Percentiles rank a stretch among this genome's conserved stretches.
These are phyloP conservation scores for Spinacia oleracea DNA, from an alignment of 179 eudicot species.

Conservation along the genomic window DNA sequence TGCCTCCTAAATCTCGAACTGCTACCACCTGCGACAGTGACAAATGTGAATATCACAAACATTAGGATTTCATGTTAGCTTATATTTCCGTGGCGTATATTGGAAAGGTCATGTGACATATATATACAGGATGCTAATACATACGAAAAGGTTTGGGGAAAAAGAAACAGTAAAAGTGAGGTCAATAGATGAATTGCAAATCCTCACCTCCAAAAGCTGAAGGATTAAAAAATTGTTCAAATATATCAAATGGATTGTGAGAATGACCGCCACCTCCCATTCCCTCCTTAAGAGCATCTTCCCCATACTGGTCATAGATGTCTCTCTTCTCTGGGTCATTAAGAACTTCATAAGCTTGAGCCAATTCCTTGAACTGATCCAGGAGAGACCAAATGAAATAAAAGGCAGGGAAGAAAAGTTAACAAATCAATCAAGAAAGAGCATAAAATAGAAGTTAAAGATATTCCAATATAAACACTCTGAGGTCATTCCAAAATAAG, in stretches of 20 bases:
- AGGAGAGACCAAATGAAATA: not conserved
- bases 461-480: not conserved
- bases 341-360: slow-evolving; percentile 43
- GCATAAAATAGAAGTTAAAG: not conserved
- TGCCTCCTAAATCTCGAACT: slow-evolving; percentile 39
- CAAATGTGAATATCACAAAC: not conserved
- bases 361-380: slow-evolving; percentile 38
- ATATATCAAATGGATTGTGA: slow-evolving; percentile 38
- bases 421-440: not conserved
- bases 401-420: not conserved
- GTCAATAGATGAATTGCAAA: not conserved
- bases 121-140: not conserved
- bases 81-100: not conserved
- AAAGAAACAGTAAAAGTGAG: not conserved
- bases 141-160: not conserved
- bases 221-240: slow-evolving; percentile 30
- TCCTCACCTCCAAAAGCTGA: slow-evolving; percentile 35
- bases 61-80: not conserved
- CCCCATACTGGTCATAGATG: slow-evolving; percentile 42
- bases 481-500: slow-evolving; percentile 2
- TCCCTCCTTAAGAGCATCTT: slow-evolving; percentile 45
- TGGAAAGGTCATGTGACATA: not conserved
- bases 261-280: slow-evolving; percentile 36
- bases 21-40: slow-evolving; percentile 32
- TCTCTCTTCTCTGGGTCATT: slow-evolving; percentile 40